phyloP scores from a whole-genome alignment of 2,329 filamentous ascomycete genomes.

The Cryphonectria naterciae region DNA sequence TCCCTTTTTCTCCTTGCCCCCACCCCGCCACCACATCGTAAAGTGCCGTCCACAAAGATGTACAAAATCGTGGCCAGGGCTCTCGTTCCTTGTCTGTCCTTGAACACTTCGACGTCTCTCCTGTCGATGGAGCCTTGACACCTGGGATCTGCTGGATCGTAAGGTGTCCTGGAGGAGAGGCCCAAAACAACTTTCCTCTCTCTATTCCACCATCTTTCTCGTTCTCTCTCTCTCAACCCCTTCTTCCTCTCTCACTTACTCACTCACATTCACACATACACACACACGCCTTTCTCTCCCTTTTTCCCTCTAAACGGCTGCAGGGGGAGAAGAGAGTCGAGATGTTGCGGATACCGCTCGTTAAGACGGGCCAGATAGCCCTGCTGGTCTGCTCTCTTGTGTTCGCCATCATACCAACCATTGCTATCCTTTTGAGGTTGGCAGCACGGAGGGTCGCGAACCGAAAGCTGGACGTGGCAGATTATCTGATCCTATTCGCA shows the following conservation, averaged over 20 bases:
- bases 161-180: neutral
- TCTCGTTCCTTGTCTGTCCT: neutral
- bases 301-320: neutral
- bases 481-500: constrained; percentile 14
- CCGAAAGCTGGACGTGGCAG: constrained; percentile 19
- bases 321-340: neutral
- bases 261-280: neutral
- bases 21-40: neutral
- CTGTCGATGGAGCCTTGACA: constrained; percentile 6
- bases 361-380: constrained; percentile 18
- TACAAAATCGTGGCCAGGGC: constrained; percentile 16
- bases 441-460: constrained; percentile 20
- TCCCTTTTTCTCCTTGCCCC: neutral
- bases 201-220: neutral
- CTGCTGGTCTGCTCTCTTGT: constrained; percentile 12
- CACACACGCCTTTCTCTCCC: neutral
- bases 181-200: neutral
- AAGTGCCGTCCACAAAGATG: neutral
- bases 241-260: neutral
- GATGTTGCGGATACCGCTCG: constrained; percentile 11
- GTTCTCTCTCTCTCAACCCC: neutral
- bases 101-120: constrained; percentile 1
- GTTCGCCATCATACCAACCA: constrained; percentile 19
- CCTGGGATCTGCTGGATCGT: constrained; percentile 8
- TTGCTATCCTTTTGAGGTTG: constrained; percentile 14